Conservation (phyloP, 2,329 filamentous ascomycete species). For the Cryphonectria parasitica region DNA sequence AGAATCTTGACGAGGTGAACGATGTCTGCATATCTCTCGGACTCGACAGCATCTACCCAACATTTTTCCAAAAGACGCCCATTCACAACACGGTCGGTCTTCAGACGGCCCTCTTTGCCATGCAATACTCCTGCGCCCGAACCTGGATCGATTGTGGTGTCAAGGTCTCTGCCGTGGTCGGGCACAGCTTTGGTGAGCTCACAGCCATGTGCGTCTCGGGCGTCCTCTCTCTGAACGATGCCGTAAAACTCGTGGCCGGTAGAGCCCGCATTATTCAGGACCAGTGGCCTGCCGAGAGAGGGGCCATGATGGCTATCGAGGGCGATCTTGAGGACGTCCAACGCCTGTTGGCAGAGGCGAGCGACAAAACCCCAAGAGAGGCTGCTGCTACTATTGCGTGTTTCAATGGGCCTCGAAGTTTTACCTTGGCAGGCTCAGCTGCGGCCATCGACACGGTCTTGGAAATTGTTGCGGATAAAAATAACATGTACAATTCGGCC, state of each 20-base stretch:
- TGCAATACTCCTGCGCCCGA: slow-evolving; percentile 43
- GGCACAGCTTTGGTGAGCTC: slow-evolving; percentile 49
- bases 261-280: slow-evolving; percentile 39
- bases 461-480: not conserved
- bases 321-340: slow-evolving; percentile 8
- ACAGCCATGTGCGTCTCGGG: slow-evolving; percentile 44
- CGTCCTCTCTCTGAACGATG: slow-evolving; percentile 37
- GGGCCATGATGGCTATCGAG: slow-evolving; percentile 44
- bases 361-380: not conserved
- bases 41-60: slow-evolving; percentile 36
- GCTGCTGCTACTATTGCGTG: slow-evolving; percentile 46
- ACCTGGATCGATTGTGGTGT: slow-evolving; percentile 44
- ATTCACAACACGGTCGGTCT: slow-evolving; percentile 37
- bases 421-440: slow-evolving; percentile 46
- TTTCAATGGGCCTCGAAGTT: slow-evolving; percentile 48
- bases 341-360: not conserved
- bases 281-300: slow-evolving; percentile 41
- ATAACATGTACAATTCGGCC: slow-evolving; percentile 39
- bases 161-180: slow-evolving; percentile 37
- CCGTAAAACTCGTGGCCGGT: slow-evolving; percentile 36
- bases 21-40: slow-evolving; percentile 28
- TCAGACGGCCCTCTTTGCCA: slow-evolving; percentile 45
- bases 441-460: slow-evolving; percentile 38
- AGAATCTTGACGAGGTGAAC: slow-evolving; percentile 35
- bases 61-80: slow-evolving; percentile 37